Evolutionary conservation across 1,284 basidiomycete genomes (phyloP).

Genomic region (Bondarzewia mesenterica): DNA sequence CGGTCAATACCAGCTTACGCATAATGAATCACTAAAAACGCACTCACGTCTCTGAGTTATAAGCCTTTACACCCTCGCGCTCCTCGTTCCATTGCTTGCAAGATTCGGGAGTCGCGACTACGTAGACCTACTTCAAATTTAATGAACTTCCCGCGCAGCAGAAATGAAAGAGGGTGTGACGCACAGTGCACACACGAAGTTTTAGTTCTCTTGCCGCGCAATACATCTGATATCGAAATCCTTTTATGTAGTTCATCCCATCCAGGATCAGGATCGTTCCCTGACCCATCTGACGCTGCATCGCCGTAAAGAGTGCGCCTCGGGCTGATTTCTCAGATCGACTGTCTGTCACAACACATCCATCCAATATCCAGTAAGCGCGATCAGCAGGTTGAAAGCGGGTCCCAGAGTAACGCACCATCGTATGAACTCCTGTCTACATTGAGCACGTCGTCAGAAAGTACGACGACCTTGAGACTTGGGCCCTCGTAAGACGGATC

Average conservation of each 20-base stretch:
- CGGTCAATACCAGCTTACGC: background rate
- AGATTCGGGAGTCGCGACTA: constrained; percentile 72
- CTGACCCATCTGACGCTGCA: constrained; percentile 66
- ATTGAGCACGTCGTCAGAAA: constrained; percentile 75
- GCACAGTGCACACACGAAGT: constrained; percentile 80
- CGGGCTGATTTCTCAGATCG: constrained; percentile 85
- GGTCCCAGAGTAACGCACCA: constrained; percentile 38
- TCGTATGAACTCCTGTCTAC: constrained; percentile 66
- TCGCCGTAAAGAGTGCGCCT: constrained; percentile 79
- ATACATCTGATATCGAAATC: constrained; percentile 96
- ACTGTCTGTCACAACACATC: constrained; percentile 44
- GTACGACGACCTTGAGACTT: constrained; percentile 49
- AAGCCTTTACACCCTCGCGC: constrained; percentile 42
- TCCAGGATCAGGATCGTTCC: constrained; percentile 87
- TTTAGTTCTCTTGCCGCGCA: constrained; percentile 89
- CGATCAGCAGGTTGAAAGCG: constrained; percentile 4
- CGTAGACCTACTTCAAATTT: constrained; percentile 49
- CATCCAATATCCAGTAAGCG: background rate
- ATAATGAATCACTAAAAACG: background rate
- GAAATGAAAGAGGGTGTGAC: constrained; percentile 22
- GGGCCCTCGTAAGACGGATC: constrained; percentile 45
- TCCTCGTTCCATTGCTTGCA: constrained; percentile 73
- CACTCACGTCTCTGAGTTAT: constrained; percentile 70
- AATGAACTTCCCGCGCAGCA: background rate
- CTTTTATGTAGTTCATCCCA: constrained; percentile 94